Evolutionary conservation across 768 basidiomycete species (phyloP), one percentile per base, ranked within the genome.

Genomic region (Trametes cubensis): DNA sequence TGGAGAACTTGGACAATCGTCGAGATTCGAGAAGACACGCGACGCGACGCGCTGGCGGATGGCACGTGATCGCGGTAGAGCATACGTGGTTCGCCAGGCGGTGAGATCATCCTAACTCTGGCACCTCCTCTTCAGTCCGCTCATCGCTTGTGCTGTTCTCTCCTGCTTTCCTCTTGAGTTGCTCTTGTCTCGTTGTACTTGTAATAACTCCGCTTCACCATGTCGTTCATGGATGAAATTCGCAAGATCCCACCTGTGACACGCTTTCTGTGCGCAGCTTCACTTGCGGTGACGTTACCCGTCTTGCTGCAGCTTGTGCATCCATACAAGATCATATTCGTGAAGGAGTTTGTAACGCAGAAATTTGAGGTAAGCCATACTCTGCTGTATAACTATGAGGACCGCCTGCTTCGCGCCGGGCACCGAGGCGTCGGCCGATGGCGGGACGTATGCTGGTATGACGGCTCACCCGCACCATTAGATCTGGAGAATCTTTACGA

Each of bases 221-320:
- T 71, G 71, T 70, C 72, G 17, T 71, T 76, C 63, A 58, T 65
- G 69, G 71, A 72, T 47, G 89, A 93, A 76, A 73, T 94, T 55
- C 83, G 80, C 67, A 93, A 92, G 77, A 90, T 94, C 1, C 92
- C 93, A 0, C 88, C 89, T 38, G 87, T 95, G 40, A 94, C 93
- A 6, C 85, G 93, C 34, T 85, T 87, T 58, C 72, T 92, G 6
- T 80, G 83, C 60, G 77, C 75, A 21, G 88, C 90, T 1, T 83
- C 85, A 2, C 69, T 90, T 3, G 84, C 75, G 0, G 77, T 92
- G 41, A 84, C 91, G 0, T 21, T 87, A 1, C 81, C 90, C 0
- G 76, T 82, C 26, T 70, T 89, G 63, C 72, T 87, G 66, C 75
- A 82, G 14, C 58, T 90, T 3, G 67, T 92, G 23, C 74, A 81